Evolutionary conservation across 768 basidiomycete species (phyloP).

Genomic region (Xerocomus spinulosus): DNA sequence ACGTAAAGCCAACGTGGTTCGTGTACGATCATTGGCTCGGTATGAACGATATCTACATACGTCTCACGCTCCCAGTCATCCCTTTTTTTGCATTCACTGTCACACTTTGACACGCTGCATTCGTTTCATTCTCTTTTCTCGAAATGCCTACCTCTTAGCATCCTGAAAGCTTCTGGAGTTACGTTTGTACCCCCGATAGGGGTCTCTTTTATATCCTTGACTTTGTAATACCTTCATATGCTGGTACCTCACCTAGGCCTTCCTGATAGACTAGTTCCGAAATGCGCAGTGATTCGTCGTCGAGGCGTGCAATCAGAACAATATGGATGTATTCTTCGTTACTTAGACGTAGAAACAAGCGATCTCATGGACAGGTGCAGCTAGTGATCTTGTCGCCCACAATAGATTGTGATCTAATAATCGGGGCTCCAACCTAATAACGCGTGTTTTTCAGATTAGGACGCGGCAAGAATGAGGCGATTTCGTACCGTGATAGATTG

Average conservation of each 20-base stretch:
- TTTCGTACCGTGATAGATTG: conserved; percentile 75
- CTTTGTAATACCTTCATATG: conserved; percentile 30
- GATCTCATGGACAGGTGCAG: neutral
- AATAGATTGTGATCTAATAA: conserved; percentile 17
- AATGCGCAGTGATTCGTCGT: conserved; percentile 13
- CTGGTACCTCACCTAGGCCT: conserved; percentile 9
- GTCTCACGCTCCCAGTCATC: neutral
- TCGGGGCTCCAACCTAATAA: conserved; percentile 42
- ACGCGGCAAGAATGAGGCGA: neutral
- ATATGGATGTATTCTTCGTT: conserved; percentile 8
- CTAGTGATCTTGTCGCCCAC: neutral
- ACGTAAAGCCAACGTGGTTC: neutral
- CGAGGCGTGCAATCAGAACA: conserved; percentile 10
- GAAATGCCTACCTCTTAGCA: conserved; percentile 12
- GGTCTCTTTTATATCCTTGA: conserved; percentile 24
- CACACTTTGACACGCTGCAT: conserved; percentile 17
- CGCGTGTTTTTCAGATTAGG: neutral
- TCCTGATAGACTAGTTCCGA: conserved; percentile 23
- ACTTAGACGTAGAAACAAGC: conserved; percentile 6
- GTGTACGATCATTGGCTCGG: neutral
- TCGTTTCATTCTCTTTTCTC: conserved; percentile 7
- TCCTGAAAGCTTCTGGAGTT: conserved; percentile 13
- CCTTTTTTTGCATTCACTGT: conserved; percentile 18
- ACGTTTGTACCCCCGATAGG: conserved; percentile 8
- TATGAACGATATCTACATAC: conserved; percentile 15